Evolutionary conservation across 2,329 filamentous ascomycete genomes (phyloP).

Genomic region (Dothiorella sarmentorum): DNA sequence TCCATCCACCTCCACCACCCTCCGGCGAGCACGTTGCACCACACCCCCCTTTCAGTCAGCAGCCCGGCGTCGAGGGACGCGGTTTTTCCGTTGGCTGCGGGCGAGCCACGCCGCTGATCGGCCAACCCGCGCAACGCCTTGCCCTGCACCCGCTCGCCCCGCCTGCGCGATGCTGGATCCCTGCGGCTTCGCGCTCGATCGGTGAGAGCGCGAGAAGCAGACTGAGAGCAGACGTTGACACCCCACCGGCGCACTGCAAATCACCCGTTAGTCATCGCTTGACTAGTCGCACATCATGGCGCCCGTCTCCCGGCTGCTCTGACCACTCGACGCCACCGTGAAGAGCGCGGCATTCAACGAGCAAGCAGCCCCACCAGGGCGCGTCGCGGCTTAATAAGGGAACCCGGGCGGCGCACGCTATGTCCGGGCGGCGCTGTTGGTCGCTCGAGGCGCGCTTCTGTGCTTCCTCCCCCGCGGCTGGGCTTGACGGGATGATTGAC

Average conservation of each 20-base stretch:
- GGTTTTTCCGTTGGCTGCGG: conserved; percentile 17
- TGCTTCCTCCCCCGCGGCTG: conserved; percentile 13
- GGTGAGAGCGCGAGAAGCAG: conserved; percentile 5
- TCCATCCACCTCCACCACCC: too few relatives aligned
- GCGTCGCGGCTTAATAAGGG: conserved; percentile 15
- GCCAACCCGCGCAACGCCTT: conserved; percentile 6
- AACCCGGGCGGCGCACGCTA: conserved; percentile 11
- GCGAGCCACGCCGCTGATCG: conserved; percentile 14
- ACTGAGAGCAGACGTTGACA: conserved; percentile 12
- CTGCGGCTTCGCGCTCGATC: conserved; percentile 12
- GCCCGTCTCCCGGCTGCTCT: conserved; percentile 18
- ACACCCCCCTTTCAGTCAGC: conserved; percentile 14
- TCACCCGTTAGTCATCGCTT: conserved; percentile 18
- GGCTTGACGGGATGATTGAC: conserved; percentile 7
- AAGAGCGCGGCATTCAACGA: conserved; percentile 14
- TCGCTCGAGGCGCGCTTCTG: conserved; percentile 8
- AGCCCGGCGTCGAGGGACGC: conserved; percentile 4
- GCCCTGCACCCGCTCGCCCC: conserved; percentile 15
- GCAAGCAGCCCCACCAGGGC: conserved; percentile 12
- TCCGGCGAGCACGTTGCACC: conserved; percentile 16
- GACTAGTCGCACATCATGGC: conserved; percentile 17
- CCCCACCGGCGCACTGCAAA: conserved; percentile 16
- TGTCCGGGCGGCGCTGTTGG: conserved; percentile 5
- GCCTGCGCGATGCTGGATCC: conserved; percentile 10
- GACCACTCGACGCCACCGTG: conserved; percentile 14